These are phyloP conservation scores for Piromyces finnis DNA, from an alignment of 192 early-diverging fungal species.

Conservation along the genomic window DNA sequence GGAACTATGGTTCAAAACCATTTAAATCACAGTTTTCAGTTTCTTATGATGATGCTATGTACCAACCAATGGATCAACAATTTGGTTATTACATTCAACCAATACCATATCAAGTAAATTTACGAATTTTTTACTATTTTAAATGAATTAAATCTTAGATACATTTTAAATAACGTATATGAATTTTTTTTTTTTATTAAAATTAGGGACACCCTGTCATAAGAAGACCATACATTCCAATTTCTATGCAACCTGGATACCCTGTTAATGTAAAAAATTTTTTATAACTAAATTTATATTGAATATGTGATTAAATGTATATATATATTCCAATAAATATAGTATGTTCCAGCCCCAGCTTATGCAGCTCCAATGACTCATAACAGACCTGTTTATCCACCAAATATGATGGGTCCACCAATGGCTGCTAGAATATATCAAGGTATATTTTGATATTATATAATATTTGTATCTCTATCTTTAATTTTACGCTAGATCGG, in stretches of 20 bases:
- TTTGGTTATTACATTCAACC: not conserved
- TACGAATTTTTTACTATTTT: too few species aligned
- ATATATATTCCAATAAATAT: not conserved
- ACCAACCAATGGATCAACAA: slow-evolving; percentile 3
- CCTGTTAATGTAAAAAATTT: not conserved
- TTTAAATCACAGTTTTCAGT: slow-evolving; percentile 30
- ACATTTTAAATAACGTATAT: too few species aligned
- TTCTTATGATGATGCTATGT: slow-evolving; percentile 25
- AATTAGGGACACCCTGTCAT: not conserved
- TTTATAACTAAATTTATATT: too few species aligned
- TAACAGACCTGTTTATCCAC: not conserved
- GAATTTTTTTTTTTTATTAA: too few species aligned
- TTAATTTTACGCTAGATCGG: too few species aligned
- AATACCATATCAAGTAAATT: not conserved
- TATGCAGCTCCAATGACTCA: not conserved
- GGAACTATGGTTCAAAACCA: slow-evolving; percentile 28
- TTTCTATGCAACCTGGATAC: not conserved
- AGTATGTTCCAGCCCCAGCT: not conserved
- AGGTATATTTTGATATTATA: not conserved
- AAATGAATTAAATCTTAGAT: too few species aligned
- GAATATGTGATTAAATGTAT: not conserved
- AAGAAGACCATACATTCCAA: not conserved
- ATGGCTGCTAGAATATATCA: not conserved
- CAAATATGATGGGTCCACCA: not conserved
- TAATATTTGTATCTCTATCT: too few species aligned